Percentiles rank a stretch among this genome's conserved stretches.
These are phyloP conservation scores for Elsinoe batatas DNA, from an alignment of 2,329 filamentous ascomycete genomes.

Conservation along the genomic window DNA sequence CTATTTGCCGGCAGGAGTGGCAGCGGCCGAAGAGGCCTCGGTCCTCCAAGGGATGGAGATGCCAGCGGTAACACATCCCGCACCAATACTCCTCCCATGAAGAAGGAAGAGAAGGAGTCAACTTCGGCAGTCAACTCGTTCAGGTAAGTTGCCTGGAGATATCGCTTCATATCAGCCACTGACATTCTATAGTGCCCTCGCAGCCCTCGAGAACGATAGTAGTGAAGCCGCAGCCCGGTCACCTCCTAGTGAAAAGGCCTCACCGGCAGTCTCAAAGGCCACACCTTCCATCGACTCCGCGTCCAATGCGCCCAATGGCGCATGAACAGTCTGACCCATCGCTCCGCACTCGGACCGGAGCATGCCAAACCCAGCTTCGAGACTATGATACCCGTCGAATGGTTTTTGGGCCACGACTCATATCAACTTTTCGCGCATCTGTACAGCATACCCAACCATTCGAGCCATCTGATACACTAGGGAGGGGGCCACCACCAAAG, in stretches of 20 bases:
- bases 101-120: conserved; percentile 53
- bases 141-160: conserved; percentile 55
- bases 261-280: conserved; percentile 23
- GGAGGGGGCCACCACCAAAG: not conserved
- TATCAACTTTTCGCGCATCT: conserved; percentile 6
- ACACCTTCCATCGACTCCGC: conserved; percentile 32
- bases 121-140: conserved; percentile 76
- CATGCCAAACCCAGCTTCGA: conserved; percentile 9
- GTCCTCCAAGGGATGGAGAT: conserved; percentile 66
- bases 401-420: not conserved
- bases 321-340: conserved; percentile 8
- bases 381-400: conserved; percentile 8
- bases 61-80: conserved; percentile 72
- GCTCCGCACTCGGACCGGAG: not conserved
- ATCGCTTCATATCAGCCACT: conserved; percentile 17
- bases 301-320: conserved; percentile 31
- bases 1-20: conserved; percentile 82
- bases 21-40: conserved; percentile 69
- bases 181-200: conserved; percentile 37
- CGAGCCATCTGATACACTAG: conserved; percentile 1
- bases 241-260: conserved; percentile 34
- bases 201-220: conserved; percentile 45
- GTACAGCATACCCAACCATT: conserved; percentile 6
- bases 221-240: conserved; percentile 52
- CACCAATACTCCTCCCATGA: conserved; percentile 71